Evolutionary conservation across 495 filamentous ascomycete species (phyloP).

Genomic region (Paragyromitra xinjiangensis): DNA sequence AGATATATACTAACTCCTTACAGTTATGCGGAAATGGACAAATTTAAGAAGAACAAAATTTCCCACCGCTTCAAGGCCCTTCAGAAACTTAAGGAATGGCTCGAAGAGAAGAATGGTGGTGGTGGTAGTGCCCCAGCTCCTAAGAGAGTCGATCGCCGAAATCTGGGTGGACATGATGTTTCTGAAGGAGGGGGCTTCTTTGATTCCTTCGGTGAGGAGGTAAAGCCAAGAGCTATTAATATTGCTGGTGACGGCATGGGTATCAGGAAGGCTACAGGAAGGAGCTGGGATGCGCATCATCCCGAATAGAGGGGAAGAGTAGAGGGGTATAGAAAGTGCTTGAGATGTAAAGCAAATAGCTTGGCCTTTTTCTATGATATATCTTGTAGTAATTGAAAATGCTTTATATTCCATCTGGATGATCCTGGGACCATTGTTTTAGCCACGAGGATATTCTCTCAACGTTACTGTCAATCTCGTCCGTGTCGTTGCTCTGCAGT

Average conservation of each 20-base stretch:
- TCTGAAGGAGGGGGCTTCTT: conserved; percentile 50
- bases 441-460: conserved; percentile 85
- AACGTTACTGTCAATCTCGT: conserved; percentile 87
- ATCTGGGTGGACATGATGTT: conserved; percentile 37
- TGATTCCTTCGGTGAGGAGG: conserved; percentile 47
- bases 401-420: conserved; percentile 56
- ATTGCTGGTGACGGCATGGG: conserved; percentile 53
- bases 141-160: conserved; percentile 32
- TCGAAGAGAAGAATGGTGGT: conserved; percentile 63
- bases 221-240: conserved; percentile 45
- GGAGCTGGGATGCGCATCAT: conserved; percentile 41
- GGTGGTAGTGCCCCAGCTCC: conserved; percentile 15
- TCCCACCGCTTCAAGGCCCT: conserved; percentile 89
- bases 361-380: conserved; percentile 36
- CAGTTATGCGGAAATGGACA: conserved; percentile 93
- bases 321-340: not conserved
- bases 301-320: conserved; percentile 7
- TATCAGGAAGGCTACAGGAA: conserved; percentile 47
- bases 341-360: conserved; percentile 12
- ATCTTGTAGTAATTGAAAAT: conserved; percentile 48
- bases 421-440: conserved; percentile 78
- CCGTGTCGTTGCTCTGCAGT: conserved; percentile 78
- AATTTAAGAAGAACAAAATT: conserved; percentile 87
- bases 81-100: conserved; percentile 83
- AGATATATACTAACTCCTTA: conserved; percentile 11